Evolutionary conservation across 176 grass and related monocot species (phyloP).

Genomic region (Triticum turgidum): DNA sequence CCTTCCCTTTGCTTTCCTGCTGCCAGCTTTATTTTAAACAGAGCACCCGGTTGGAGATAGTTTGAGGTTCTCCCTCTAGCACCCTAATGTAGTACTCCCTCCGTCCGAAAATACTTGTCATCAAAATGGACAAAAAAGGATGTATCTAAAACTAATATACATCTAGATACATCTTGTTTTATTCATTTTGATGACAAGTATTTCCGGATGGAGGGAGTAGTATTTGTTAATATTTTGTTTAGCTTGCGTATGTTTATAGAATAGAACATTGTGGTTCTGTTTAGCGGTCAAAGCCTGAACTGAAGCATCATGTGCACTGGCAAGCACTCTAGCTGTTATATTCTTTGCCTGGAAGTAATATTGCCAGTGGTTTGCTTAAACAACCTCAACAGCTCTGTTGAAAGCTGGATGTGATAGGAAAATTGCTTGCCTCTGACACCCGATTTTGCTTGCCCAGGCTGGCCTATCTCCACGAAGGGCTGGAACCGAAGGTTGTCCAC

Average conservation of each 20-base stretch:
- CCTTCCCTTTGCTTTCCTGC: conserved; percentile 38
- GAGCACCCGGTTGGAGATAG: not conserved
- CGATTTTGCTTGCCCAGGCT: conserved; percentile 50
- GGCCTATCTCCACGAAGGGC: conserved; percentile 93
- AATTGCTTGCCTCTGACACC: not conserved
- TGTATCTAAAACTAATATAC: too few species aligned
- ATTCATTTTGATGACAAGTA: too few species aligned
- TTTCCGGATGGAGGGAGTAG: not conserved
- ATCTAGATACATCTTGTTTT: too few species aligned
- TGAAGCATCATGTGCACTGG: conserved; percentile 36
- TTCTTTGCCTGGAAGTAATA: conserved; percentile 38
- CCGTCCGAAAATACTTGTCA: too few species aligned
- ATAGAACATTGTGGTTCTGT: conserved; percentile 1
- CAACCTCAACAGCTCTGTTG: not conserved
- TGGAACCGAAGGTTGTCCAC: conserved; percentile 96
- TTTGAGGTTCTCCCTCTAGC: not conserved
- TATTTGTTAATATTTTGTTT: not conserved
- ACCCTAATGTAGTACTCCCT: not conserved
- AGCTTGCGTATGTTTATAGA: not conserved
- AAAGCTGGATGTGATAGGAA: conserved; percentile 6
- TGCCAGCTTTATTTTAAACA: conserved; percentile 34
- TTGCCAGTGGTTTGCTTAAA: conserved; percentile 15
- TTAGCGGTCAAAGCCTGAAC: conserved; percentile 29
- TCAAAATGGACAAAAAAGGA: too few species aligned
- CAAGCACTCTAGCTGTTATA: conserved; percentile 15